These are phyloP conservation scores for Tagetes patula DNA, from an alignment of 129 eudicot genomes.

Conservation along the genomic window DNA sequence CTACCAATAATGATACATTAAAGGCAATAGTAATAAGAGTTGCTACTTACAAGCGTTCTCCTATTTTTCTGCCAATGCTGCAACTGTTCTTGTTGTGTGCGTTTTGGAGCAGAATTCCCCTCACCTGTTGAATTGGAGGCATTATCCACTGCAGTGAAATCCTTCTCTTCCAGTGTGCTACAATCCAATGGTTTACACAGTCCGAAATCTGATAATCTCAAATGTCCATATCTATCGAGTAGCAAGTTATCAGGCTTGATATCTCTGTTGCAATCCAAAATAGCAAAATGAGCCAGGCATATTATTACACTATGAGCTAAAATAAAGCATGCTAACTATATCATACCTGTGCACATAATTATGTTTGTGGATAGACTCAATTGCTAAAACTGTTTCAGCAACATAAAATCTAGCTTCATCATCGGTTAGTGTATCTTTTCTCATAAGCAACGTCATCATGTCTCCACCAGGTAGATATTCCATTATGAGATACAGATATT, in stretches of 20 bases:
- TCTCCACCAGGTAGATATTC: conserved; percentile 97
- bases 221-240: conserved; percentile 87
- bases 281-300: conserved; percentile 15
- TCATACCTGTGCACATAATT: conserved; percentile 74
- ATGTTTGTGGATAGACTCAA: conserved; percentile 92
- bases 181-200: conserved; percentile 89
- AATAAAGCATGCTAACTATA: not conserved
- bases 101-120: conserved; percentile 60
- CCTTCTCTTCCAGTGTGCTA: conserved; percentile 73
- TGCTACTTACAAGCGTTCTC: conserved; percentile 73
- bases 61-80: conserved; percentile 97
- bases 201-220: conserved; percentile 84
- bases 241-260: conserved; percentile 91
- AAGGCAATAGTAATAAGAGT: not conserved
- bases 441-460: conserved; percentile 88
- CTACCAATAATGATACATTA: conserved; percentile 8
- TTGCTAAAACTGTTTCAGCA: conserved; percentile 90
- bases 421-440: conserved; percentile 78
- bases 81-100: conserved; percentile 84
- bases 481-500: conserved; percentile 79
- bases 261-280: conserved; percentile 59
- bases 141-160: conserved; percentile 49
- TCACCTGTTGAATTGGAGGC: conserved; percentile 42
- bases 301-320: not conserved
- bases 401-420: conserved; percentile 88